A percentile compares a stretch with the other conserved stretches of the same genome.
phyloP scores from a whole-genome alignment of 2,329 filamentous ascomycete species.

The Incumbomyces delicatus region DNA sequence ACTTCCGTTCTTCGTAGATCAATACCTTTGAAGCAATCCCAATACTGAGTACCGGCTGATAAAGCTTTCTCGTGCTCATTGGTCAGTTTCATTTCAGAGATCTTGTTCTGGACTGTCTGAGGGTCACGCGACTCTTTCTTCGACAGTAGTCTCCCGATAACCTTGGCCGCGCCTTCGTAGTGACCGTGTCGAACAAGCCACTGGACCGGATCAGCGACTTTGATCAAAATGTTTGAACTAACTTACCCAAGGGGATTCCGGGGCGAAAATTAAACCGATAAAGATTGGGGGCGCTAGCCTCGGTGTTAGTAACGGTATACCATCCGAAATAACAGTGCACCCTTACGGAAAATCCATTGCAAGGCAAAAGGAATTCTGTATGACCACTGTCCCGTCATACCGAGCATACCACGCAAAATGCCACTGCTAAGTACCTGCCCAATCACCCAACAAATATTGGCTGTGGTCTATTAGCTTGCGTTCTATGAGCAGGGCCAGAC shows the following conservation, averaged over 20 bases:
- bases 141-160: conserved; percentile 10
- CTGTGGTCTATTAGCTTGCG: conserved; percentile 12
- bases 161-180: conserved; percentile 10
- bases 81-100: conserved; percentile 21
- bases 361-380: conserved; percentile 43
- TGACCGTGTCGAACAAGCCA: conserved; percentile 12
- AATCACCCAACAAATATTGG: conserved; percentile 50
- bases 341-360: conserved; percentile 40
- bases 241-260: conserved; percentile 39
- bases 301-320: no score
- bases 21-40: conserved; percentile 26
- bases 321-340: background rate
- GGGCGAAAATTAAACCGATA: conserved; percentile 36
- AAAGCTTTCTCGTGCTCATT: conserved; percentile 20
- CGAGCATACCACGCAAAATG: conserved; percentile 35
- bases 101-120: conserved; percentile 22
- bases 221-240: background rate
- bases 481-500: no score
- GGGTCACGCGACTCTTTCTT: conserved; percentile 20
- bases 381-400: conserved; percentile 35
- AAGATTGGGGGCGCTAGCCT: conserved; percentile 29
- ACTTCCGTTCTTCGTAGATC: conserved; percentile 35
- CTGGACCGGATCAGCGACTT: background rate
- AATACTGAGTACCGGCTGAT: conserved; percentile 20
- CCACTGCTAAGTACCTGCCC: conserved; percentile 44